Base-by-base conservation (phyloP, 208 protist species). In the Sergeia podlipaevii region DNA sequence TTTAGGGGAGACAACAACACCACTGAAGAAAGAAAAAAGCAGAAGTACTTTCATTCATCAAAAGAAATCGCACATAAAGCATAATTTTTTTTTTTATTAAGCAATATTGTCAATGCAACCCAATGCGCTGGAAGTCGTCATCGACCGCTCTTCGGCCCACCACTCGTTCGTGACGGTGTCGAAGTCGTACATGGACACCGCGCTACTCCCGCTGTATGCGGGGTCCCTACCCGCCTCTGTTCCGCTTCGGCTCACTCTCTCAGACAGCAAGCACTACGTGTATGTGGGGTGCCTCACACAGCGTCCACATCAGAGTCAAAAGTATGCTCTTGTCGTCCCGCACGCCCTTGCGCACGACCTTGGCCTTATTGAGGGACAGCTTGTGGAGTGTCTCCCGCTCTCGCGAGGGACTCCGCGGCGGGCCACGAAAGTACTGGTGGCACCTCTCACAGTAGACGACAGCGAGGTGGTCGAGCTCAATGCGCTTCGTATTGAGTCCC, bases 391-490 rank as follows among this genome's bases (percentile, higher is more conserved):
- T 46, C 49, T 69, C 20, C 73, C 83, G 11, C 41, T 74, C 46
- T 68, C 75, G 42, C 49, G 71, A 13, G 61, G 51, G 27, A 49
- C 61, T 18, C 61, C 60, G 6, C 66, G 65, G 18, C n/a, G n/a
- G n/a, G 89, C 87, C 20, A 77, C 74, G 13, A 77, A 74, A 41
- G 88, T 96, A 20, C 48, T 93, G 13, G 92, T 96, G 26, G 49
- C 61, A 30, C 89, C 89, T 18, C 48, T 87, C 7, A 89, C 85
- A 18, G 83, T 96, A 32, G 85, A 96, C 55, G 92, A 97, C 42
- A 93, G 85, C 46, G 92, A 97, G 60, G 85, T 97, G 32, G 83
- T 96, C 48, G 92, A 97, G 60, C 74, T 89, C 42, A 97, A 96
- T 57, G 84, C 85, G 15, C 20, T 77, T 27, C 77, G 60, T 20